Evolutionary conservation across 2,329 filamentous ascomycete species (phyloP).

Genomic region (Penicillium vulpinum): DNA sequence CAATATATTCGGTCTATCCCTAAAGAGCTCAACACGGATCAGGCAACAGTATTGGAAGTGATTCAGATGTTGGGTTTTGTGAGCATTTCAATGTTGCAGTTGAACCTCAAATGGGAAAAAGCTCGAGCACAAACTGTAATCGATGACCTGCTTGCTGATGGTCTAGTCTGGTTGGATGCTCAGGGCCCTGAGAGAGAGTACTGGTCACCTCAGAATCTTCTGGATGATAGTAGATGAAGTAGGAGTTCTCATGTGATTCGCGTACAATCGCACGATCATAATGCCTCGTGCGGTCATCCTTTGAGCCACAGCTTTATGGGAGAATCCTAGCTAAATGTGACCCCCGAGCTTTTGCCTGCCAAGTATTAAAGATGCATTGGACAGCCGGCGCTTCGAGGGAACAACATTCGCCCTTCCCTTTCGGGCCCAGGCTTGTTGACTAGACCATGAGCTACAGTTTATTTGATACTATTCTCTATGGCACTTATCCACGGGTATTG

Average conservation of each 20-base stretch:
- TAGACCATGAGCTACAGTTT: neutral
- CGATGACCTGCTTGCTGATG: conserved; percentile 83
- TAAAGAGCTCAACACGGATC: conserved; percentile 92
- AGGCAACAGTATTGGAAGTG: conserved; percentile 87
- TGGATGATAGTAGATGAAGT: conserved; percentile 44
- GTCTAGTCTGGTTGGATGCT: conserved; percentile 90
- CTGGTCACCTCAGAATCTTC: conserved; percentile 62
- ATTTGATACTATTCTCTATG: neutral
- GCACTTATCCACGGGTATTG: neutral
- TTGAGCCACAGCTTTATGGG: neutral
- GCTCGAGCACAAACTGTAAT: conserved; percentile 85
- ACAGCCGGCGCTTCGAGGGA: neutral
- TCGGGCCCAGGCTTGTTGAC: neutral
- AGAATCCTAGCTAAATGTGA: neutral
- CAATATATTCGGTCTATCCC: conserved; percentile 90
- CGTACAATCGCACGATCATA: neutral
- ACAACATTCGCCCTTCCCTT: neutral
- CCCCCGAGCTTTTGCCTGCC: neutral
- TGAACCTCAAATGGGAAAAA: conserved; percentile 82
- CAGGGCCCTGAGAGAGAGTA: conserved; percentile 88
- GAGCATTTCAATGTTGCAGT: conserved; percentile 81
- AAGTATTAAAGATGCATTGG: neutral
- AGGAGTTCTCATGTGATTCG: neutral
- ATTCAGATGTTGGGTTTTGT: conserved; percentile 88
- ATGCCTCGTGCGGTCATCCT: neutral